phyloP scores from a whole-genome alignment of 139 green algal species.

The Limnomonas spitsbergensis region DNA sequence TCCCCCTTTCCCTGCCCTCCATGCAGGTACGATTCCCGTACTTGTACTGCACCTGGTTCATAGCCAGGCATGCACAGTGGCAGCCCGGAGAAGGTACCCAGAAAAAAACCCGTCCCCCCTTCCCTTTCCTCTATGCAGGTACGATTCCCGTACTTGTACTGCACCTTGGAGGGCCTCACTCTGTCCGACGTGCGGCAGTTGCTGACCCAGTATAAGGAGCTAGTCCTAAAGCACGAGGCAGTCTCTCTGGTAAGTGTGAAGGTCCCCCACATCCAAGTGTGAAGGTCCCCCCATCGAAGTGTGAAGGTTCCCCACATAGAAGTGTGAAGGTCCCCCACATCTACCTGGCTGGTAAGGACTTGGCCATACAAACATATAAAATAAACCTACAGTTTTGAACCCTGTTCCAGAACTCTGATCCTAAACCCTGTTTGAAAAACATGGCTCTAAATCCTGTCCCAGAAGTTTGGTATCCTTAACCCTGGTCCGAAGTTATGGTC shows the following conservation, averaged over 20 bases:
- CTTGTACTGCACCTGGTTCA: background rate
- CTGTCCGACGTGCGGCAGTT: background rate
- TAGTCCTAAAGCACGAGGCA: background rate
- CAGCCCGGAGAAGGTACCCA: no score
- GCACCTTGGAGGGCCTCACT: background rate
- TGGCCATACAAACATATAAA: background rate
- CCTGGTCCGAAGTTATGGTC: no score
- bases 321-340: background rate
- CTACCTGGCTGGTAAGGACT: background rate
- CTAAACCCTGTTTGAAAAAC: no score
- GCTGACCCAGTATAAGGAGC: background rate
- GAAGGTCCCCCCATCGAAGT: no score
- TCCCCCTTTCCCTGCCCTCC: no score
- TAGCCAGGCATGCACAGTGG: no score
- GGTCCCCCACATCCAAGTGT: background rate
- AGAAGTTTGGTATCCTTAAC: no score
- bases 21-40: background rate
- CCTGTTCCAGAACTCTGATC: no score
- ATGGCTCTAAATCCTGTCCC: no score
- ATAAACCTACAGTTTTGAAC: no score
- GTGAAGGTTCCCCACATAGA: background rate
- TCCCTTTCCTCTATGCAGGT: background rate
- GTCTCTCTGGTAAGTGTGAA: no score
- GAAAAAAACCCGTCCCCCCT: no score
- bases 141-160: background rate